phyloP scores from a whole-genome alignment of 140 eudicot genomes.

The Cichorium intybus region DNA sequence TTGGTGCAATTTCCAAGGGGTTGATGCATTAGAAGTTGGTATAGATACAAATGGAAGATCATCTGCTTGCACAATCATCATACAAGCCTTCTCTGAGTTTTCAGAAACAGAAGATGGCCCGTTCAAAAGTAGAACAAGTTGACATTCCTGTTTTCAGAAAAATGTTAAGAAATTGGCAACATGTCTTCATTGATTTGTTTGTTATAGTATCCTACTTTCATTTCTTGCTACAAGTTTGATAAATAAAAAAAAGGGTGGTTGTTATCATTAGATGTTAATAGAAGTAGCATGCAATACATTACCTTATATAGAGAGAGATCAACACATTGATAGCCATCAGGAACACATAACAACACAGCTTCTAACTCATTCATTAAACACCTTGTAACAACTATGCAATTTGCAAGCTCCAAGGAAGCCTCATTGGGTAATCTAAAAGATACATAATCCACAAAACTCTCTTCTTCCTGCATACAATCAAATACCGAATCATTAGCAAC shows the following conservation, averaged over 20 bases:
- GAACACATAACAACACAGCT: slow-evolving; percentile 62
- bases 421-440: slow-evolving; percentile 73
- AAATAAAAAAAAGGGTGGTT: too few species aligned
- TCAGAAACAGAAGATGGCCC: slow-evolving; percentile 54
- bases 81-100: slow-evolving; percentile 66
- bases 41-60: slow-evolving; percentile 74
- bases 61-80: slow-evolving; percentile 69
- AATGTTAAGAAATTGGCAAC: not conserved
- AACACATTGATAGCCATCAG: slow-evolving; percentile 75
- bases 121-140: slow-evolving; percentile 70
- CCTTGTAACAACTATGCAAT: slow-evolving; percentile 69
- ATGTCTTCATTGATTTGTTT: too few species aligned
- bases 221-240: too few species aligned
- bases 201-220: too few species aligned
- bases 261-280: not conserved
- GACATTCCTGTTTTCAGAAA: slow-evolving; percentile 65
- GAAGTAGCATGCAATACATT: slow-evolving; percentile 1
- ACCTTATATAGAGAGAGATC: slow-evolving; percentile 92
- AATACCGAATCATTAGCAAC: not conserved
- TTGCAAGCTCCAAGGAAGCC: slow-evolving; percentile 51
- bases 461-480: slow-evolving; percentile 47
- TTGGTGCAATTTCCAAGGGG: slow-evolving; percentile 62
- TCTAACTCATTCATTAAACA: slow-evolving; percentile 51
- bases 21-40: slow-evolving; percentile 31
- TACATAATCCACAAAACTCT: slow-evolving; percentile 49